These are phyloP conservation scores for Cucurbita argyrosperma DNA, from an alignment of 306 rosid species.

Conservation along the genomic window DNA sequence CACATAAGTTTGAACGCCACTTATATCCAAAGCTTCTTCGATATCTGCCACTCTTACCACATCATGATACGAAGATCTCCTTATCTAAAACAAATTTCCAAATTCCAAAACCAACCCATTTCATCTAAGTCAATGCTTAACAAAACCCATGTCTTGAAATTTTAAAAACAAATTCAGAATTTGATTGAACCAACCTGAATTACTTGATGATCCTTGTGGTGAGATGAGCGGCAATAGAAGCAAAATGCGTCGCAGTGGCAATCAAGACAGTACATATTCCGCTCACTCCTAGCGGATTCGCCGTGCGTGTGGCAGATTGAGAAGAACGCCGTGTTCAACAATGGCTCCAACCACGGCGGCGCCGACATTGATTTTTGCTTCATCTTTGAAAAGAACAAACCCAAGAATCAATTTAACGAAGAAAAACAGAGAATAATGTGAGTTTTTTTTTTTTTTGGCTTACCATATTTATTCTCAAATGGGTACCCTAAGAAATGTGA, in stretches of 20 bases:
- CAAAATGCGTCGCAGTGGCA: conserved; percentile 69
- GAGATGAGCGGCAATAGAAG: conserved; percentile 78
- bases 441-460: background rate
- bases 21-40: conserved; percentile 56
- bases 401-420: background rate
- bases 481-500: conserved; percentile 12
- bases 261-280: conserved; percentile 88
- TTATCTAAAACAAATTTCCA: conserved; percentile 26
- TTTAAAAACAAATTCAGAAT: background rate
- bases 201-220: conserved; percentile 83
- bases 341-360: conserved; percentile 80
- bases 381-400: background rate
- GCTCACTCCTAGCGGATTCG: conserved; percentile 61
- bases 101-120: background rate
- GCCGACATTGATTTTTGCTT: conserved; percentile 54
- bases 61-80: conserved; percentile 89
- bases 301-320: conserved; percentile 55
- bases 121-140: background rate
- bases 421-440: background rate
- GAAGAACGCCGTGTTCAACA: conserved; percentile 59
- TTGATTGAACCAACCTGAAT: conserved; percentile 39
- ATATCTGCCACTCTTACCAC: conserved; percentile 76
- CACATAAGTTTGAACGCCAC: conserved; percentile 60
- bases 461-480: background rate
- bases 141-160: background rate